Base-by-base conservation (phyloP, 192 early-diverging fungal species). In the Chytriomyces confervae region DNA sequence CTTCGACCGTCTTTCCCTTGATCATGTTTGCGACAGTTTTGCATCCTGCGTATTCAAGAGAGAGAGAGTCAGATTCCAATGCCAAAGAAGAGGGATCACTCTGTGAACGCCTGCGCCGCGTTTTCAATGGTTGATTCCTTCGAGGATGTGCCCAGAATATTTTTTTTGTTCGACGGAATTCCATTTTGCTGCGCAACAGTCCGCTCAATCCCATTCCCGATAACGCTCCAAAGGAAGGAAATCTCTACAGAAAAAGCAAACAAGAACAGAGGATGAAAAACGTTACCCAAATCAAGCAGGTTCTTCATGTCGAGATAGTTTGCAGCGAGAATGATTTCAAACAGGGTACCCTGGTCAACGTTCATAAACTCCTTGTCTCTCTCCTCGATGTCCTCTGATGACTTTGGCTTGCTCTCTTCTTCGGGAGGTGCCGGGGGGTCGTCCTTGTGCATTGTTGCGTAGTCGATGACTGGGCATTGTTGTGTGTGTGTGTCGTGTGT, bases 11-110 rank as follows among this genome's bases (percentile, higher is more conserved):
- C 81, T 95, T 96, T 48, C 91, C 91, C 82, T 93, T 93, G 85
- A 97, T 92, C 91, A 96, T 97, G 75, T 94, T 94, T 7, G 95
- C 95, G 48, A 97, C 95, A 2, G 94, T 94, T 77, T 92, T 92
- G 73, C 95, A 95, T 7, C 88, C 85, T 86, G 67, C 10, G 20
- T 57, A 2, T 57, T 57, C 53, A 57, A 57, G 5, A 57, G 5
- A 57, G 24, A 27, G 24, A 57, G 20, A 4, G 20, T 57, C 20
- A 13, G 36, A 36, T 57, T 13, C 16, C 53, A 13, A 5, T 57
- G 20, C 53, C 20, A 20, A 0, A n/a, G 53, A 20, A 20, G 2
- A 57, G 53, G 1, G 53, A 57, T 57, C 53, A 0, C 24, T 27
- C 24, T 27, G 24, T 27, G 24, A 27, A 27, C 0, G 24, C 24